Evolutionary conservation across 768 basidiomycete genomes (phyloP), one percentile per base, ranked within the genome.

Genomic region (Cystobasidium onofrii): DNA sequence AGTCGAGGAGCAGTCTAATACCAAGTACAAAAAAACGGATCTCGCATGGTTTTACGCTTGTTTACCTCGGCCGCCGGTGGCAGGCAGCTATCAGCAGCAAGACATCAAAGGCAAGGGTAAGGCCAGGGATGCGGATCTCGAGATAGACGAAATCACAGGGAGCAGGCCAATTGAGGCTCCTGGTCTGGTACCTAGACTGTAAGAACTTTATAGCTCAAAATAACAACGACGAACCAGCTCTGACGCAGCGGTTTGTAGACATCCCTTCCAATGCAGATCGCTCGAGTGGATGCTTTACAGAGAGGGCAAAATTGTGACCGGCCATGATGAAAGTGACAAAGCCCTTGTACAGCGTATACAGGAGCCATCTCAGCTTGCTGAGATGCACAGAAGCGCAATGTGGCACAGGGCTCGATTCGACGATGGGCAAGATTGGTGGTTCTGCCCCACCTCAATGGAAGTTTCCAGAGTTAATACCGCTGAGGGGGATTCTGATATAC

Each of bases 211-310:
- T n/a, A 20, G 52, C 61, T 63, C 33, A 27, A 31, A n/a, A n/a
- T n/a, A n/a, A n/a, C n/a, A n/a, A n/a, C n/a, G n/a, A n/a, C n/a
- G n/a, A n/a, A n/a, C n/a, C n/a, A n/a, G n/a, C n/a, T n/a, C 43
- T 36, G 17, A 39, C 7, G n/a, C 27, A 6, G 3, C 12, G 17
- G 20, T 27, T 36, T 23, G 63, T 25, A 64, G 63, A 15, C 77
- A 81, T 10, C 83, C 83, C 0, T 84, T 84, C 75, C 83, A 84
- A 75, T 76, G 66, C 33, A 73, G 82, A 25, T 79, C 80, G 1
- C 75, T 84, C 0, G 60, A 78, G 1, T 79, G 81, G 77, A 75
- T 83, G 64, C 75, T 83, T 12, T 65, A 73, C 6, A 29, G 76
- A 23, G 82, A 77, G 80, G 81, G 76, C 23, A 72, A 20, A 44